Evolutionary conservation across 768 basidiomycete genomes (phyloP).

Genomic region (Multifurca ochricompacta): DNA sequence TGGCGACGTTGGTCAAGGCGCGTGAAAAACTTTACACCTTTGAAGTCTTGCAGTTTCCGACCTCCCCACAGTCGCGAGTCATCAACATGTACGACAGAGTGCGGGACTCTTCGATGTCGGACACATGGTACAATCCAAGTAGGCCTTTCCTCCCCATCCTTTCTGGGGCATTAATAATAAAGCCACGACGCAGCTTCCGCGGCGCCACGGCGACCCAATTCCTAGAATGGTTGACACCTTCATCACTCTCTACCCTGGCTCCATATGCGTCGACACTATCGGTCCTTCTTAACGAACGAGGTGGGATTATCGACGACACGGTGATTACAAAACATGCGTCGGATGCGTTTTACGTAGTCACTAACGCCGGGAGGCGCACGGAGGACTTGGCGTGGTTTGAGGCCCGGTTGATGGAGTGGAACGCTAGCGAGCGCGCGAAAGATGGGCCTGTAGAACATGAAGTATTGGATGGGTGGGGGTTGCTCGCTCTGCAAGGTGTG

Average conservation of each 20-base stretch:
- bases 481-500: conserved; percentile 85
- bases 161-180: not conserved
- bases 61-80: conserved; percentile 62
- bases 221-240: conserved; percentile 86
- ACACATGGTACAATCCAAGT: conserved; percentile 97
- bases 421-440: conserved; percentile 41
- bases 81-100: conserved; percentile 75
- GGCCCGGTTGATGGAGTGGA: conserved; percentile 69
- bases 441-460: conserved; percentile 70
- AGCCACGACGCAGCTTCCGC: conserved; percentile 51
- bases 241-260: conserved; percentile 58
- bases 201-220: conserved; percentile 73
- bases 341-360: conserved; percentile 88
- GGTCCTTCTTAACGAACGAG: conserved; percentile 78
- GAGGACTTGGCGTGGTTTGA: conserved; percentile 76
- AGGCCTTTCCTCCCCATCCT: conserved; percentile 20
- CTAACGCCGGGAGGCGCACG: conserved; percentile 84
- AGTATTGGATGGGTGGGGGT: conserved; percentile 74
- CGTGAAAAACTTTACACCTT: conserved; percentile 22
- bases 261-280: conserved; percentile 80
- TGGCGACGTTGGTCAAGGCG: conserved; percentile 73
- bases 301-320: conserved; percentile 95
- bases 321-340: conserved; percentile 80
- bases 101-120: conserved; percentile 95
- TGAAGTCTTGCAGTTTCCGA: not conserved